Base-by-base conservation (phyloP, 352 stramenopile species). In the Phytophthora pistaciae region DNA sequence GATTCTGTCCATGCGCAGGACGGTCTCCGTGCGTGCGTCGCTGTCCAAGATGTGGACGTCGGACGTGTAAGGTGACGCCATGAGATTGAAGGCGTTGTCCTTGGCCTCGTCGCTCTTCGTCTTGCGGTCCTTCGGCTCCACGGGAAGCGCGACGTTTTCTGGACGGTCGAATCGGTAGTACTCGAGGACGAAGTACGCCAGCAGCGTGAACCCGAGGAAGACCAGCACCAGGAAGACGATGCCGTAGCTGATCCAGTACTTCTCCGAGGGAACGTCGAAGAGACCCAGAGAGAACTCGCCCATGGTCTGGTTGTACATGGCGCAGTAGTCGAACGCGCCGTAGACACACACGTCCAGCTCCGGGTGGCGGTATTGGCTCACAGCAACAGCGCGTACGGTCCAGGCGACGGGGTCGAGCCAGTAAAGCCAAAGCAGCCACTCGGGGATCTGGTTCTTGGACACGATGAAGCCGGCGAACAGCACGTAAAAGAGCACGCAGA, bases 141-240 rank as follows among this genome's bases (percentile, higher is more conserved):
- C 46, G 46, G 36, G 23, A 5, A 83, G 46, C n/a, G 60, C 60
- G 27, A 84, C 84, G 42, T 81, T 59, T 48, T 88, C 78, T 0
- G 80, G 78, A 1, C 72, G 74, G 36, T 91, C 83, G 60, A 85
- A 85, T 3, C 81, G 58, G 21, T 57, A 31, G 23, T 57, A 57
- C 44, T 65, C 44, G 10, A 65, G 29, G 11, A 21, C 58, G 29
- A 57, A 46, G 13, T 67, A 80, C 23, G 80, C 64, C 7, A 85
- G n/a, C 6, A 78, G 5, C 66, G 86, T 61, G 55, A 85, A 72
- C 3, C 75, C 16, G 23, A 77, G 5, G 49, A 63, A 81, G 9
- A 31, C 55, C 7, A 40, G 59, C 1, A 68, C 16, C 38, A 88
- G 25, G 56, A 84, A 69, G 25, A 69, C 20, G 23, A 87, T 56